A percentile compares a stretch with the other conserved stretches of the same genome.
Evolutionary conservation across 169 alveolate species (phyloP).

Genomic region (Eimeria tenella): DNA sequence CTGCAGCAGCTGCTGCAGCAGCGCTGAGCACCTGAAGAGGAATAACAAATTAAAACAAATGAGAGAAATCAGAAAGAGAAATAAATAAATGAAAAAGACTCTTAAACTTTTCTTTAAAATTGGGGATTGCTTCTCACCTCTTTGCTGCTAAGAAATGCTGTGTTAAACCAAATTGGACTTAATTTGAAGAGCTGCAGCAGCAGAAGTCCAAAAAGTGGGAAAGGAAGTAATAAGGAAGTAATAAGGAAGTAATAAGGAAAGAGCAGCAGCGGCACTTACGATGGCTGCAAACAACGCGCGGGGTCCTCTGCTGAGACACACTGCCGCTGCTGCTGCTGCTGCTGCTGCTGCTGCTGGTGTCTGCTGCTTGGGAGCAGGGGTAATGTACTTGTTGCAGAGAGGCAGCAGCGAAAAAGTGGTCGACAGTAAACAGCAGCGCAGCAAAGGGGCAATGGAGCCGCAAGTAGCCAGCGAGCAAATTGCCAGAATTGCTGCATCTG

Average conservation of each 20-base stretch:
- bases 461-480: slow-evolving; percentile 10
- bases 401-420: slow-evolving; percentile 31
- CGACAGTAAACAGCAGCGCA: not conserved
- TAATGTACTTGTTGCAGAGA: slow-evolving; percentile 14
- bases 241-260: not conserved
- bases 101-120: too few relatives aligned
- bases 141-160: not conserved
- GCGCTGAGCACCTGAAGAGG: not conserved
- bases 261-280: not conserved
- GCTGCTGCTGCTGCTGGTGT: not conserved
- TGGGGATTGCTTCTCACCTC: not conserved
- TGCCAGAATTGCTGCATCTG: slow-evolving; percentile 14
- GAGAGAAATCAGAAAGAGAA: too few relatives aligned
- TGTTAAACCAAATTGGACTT: not conserved
- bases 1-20: not conserved
- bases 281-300: slow-evolving; percentile 35
- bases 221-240: not conserved
- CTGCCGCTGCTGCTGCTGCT: not conserved
- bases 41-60: not conserved
- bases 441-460: not conserved
- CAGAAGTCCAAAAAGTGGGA: not conserved
- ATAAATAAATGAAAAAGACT: not conserved
- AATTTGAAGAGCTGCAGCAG: not conserved
- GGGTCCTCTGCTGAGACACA: slow-evolving; percentile 7
- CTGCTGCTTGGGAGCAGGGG: not conserved